Evolutionary conservation across 805 yeast genomes (phyloP).

Genomic region (Candida insectorum): DNA sequence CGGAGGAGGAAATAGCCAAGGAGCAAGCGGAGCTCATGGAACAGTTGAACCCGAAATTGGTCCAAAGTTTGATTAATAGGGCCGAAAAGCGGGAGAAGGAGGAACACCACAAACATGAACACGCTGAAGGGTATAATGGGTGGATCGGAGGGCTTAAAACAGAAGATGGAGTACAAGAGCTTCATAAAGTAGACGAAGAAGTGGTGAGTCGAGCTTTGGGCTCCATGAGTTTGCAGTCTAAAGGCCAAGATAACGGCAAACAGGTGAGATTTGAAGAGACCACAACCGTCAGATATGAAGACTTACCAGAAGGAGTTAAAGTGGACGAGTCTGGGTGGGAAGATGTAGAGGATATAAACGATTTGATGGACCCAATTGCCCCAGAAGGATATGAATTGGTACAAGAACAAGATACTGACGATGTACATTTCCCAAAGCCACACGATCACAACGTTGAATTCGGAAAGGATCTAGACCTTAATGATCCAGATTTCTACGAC

Average conservation of each 20-base stretch:
- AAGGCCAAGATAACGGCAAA: constrained; percentile 1
- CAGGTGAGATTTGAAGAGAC: constrained; percentile 34
- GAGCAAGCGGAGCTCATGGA: constrained; percentile 66
- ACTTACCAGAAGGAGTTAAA: constrained; percentile 17
- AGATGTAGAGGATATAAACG: constrained; percentile 49
- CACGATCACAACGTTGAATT: constrained; percentile 12
- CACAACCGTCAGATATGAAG: constrained; percentile 27
- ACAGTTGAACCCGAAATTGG: constrained; percentile 65
- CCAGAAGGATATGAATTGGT: constrained; percentile 40
- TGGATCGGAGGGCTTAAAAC: constrained; percentile 42
- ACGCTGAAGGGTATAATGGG: constrained; percentile 41
- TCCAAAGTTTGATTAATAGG: constrained; percentile 55
- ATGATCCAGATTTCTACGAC: constrained; percentile 76
- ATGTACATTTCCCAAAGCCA: constrained; percentile 62
- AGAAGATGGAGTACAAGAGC: constrained; percentile 26
- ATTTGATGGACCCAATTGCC: constrained; percentile 38
- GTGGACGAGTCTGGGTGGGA: constrained; percentile 45
- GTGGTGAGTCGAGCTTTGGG: constrained; percentile 40
- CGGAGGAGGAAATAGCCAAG: constrained; percentile 56
- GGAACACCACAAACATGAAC: constrained; percentile 21
- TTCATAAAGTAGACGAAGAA: constrained; percentile 29
- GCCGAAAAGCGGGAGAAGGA: constrained; percentile 45
- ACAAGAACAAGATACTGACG: constrained; percentile 35
- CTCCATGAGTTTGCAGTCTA: constrained; percentile 7
- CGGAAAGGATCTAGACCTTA: constrained; percentile 46